Conservation (phyloP, 495 filamentous ascomycete species). For the Hypoxylon fuscum region DNA sequence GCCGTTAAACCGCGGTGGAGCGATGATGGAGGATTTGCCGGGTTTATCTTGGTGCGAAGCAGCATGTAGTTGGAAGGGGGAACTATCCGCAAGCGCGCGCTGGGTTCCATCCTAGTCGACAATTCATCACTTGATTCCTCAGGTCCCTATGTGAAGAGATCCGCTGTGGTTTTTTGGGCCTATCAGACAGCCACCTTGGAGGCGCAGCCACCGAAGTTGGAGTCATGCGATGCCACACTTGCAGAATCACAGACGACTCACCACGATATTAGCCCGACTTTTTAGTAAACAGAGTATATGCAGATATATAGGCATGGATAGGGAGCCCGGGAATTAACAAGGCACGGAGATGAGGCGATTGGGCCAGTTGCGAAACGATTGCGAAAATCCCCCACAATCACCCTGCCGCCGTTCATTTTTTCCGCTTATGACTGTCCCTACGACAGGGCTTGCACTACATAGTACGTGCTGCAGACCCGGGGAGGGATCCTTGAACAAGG, state of each 20-base stretch:
- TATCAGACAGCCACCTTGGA: slow-evolving; percentile 46
- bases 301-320: slow-evolving; percentile 12
- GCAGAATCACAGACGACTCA: slow-evolving; percentile 9
- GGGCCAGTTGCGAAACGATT: slow-evolving; percentile 41
- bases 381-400: slow-evolving; percentile 28
- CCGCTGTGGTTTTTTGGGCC: slow-evolving; percentile 30
- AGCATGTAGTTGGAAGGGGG: slow-evolving; percentile 22
- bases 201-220: slow-evolving; percentile 41
- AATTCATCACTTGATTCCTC: slow-evolving; percentile 39
- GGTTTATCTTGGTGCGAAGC: slow-evolving; percentile 36
- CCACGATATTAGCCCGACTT: too few relatives aligned
- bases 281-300: too few relatives aligned
- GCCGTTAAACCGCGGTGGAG: slow-evolving; percentile 39
- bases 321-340: slow-evolving; percentile 13
- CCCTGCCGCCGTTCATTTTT: slow-evolving; percentile 12
- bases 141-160: slow-evolving; percentile 22
- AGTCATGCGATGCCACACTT: slow-evolving; percentile 42
- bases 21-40: slow-evolving; percentile 28
- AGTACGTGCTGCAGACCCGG: slow-evolving; percentile 9
- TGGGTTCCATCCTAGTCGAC: slow-evolving; percentile 25
- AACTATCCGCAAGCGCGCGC: slow-evolving; percentile 23
- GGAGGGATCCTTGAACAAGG: slow-evolving; percentile 34
- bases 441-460: slow-evolving; percentile 22
- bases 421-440: slow-evolving; percentile 7
- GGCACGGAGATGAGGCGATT: slow-evolving; percentile 39